Evolutionary conservation across 2,329 filamentous ascomycete genomes (phyloP).

Genomic region (Fusarium sp.): DNA sequence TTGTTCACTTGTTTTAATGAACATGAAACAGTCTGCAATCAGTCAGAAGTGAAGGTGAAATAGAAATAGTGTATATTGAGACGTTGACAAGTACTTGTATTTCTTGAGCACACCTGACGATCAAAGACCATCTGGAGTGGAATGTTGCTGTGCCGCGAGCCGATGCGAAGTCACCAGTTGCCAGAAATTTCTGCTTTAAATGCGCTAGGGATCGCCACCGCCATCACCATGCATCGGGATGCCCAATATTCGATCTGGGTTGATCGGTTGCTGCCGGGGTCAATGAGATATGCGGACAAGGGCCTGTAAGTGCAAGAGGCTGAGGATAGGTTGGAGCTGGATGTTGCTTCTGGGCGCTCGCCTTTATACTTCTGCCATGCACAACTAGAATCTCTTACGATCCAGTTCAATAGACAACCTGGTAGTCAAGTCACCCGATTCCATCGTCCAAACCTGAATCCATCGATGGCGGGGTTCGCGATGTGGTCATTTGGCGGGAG

Average conservation of each 20-base stretch:
- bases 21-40: constrained; percentile 7
- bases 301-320: constrained; percentile 17
- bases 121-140: not conserved
- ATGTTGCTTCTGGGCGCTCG: not conserved
- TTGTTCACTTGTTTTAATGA: constrained; percentile 6
- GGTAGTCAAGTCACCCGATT: constrained; percentile 12
- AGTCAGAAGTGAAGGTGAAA: not conserved
- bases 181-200: not conserved
- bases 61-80: constrained; percentile 1
- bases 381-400: not conserved
- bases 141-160: constrained; percentile 22
- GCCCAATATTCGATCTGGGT: constrained; percentile 13
- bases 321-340: not conserved
- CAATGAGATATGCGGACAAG: constrained; percentile 17
- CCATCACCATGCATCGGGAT: constrained; percentile 22
- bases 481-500: constrained; percentile 27
- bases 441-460: not conserved
- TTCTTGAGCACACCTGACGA: constrained; percentile 7
- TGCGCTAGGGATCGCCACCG: constrained; percentile 20
- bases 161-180: constrained; percentile 2
- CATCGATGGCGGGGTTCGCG: constrained; percentile 20
- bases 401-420: not conserved
- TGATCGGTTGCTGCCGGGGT: constrained; percentile 20
- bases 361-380: not conserved
- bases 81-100: constrained; percentile 10